Percentiles rank a stretch among this genome's conserved stretches.
These are phyloP conservation scores for Saccharomyces paradoxus DNA, from an alignment of 805 yeast species.

Conservation along the genomic window DNA sequence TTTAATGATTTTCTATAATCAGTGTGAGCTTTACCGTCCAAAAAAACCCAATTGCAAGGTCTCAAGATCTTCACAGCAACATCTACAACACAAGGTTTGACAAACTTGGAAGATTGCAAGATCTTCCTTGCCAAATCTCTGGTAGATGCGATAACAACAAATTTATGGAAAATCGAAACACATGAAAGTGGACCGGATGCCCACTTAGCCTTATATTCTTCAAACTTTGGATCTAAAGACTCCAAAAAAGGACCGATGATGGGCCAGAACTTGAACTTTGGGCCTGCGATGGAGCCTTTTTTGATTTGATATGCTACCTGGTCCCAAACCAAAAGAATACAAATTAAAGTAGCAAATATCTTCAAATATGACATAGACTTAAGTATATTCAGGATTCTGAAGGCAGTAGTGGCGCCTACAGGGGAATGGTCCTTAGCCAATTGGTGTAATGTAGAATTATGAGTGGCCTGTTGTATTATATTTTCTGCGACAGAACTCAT, in stretches of 20 bases:
- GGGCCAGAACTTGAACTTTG: slow-evolving; percentile 82
- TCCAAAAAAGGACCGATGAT: slow-evolving; percentile 94
- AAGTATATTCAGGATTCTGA: neutral
- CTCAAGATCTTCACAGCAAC: slow-evolving; percentile 90
- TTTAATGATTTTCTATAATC: slow-evolving; percentile 89
- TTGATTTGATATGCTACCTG: slow-evolving; percentile 69
- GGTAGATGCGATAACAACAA: slow-evolving; percentile 85
- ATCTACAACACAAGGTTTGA: slow-evolving; percentile 96
- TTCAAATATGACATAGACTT: slow-evolving; percentile 45
- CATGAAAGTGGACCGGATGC: slow-evolving; percentile 88
- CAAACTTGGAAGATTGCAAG: slow-evolving; percentile 74
- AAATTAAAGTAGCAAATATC: slow-evolving; percentile 38
- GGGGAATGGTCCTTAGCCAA: neutral
- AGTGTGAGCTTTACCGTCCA: slow-evolving; percentile 90
- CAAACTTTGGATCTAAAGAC: slow-evolving; percentile 90
- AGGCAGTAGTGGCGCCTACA: neutral
- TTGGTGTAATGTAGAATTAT: neutral
- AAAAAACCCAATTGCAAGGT: slow-evolving; percentile 95
- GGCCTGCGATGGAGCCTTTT: slow-evolving; percentile 90
- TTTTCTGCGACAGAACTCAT: neutral
- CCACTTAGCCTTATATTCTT: slow-evolving; percentile 90
- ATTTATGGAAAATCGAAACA: slow-evolving; percentile 96
- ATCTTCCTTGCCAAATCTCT: slow-evolving; percentile 86
- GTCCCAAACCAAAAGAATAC: slow-evolving; percentile 52
- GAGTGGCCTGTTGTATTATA: neutral